Percentiles rank a stretch among this genome's conserved stretches.
Evolutionary conservation across 345 rosid species (phyloP).

Genomic region (Ricinus communis): DNA sequence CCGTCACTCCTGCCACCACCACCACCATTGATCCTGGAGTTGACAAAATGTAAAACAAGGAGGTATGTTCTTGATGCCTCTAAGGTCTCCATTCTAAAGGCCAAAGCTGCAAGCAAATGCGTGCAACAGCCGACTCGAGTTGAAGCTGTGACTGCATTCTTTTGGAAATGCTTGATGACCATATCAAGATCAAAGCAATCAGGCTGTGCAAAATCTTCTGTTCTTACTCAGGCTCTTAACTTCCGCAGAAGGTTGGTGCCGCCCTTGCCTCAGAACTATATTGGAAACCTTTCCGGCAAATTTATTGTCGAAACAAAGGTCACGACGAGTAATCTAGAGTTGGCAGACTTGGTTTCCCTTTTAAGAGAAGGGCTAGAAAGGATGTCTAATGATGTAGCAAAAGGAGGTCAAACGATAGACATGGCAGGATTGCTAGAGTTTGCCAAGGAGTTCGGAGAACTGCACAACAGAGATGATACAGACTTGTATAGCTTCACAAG

Average conservation of each 20-base stretch:
- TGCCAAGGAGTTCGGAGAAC: neutral
- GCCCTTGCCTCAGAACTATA: neutral
- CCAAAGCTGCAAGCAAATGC: slow-evolving; percentile 2
- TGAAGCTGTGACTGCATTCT: slow-evolving; percentile 7
- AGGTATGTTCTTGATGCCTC: slow-evolving; percentile 1
- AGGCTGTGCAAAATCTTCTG: slow-evolving; percentile 15
- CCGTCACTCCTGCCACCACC: neutral
- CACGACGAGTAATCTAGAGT: neutral
- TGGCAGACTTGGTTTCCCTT: neutral
- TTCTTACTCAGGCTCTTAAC: slow-evolving; percentile 22
- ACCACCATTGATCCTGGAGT: neutral
- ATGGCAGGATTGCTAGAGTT: neutral
- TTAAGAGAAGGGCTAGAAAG: neutral
- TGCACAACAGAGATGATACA: slow-evolving; percentile 1
- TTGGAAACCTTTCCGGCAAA: neutral
- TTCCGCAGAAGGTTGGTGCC: slow-evolving; percentile 19
- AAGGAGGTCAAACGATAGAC: neutral
- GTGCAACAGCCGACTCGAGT: slow-evolving; percentile 9
- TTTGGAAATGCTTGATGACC: slow-evolving; percentile 13
- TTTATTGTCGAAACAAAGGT: neutral
- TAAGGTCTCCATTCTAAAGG: neutral
- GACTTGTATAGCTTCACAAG: slow-evolving; percentile 4
- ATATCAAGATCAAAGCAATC: slow-evolving; percentile 10
- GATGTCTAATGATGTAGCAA: neutral
- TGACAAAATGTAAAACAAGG: neutral